A percentile compares a stretch with the other conserved stretches of the same genome.
These are phyloP conservation scores for Kluyveromyces sp. DNA, from an alignment of 1,139 yeast genomes.

Conservation along the genomic window DNA sequence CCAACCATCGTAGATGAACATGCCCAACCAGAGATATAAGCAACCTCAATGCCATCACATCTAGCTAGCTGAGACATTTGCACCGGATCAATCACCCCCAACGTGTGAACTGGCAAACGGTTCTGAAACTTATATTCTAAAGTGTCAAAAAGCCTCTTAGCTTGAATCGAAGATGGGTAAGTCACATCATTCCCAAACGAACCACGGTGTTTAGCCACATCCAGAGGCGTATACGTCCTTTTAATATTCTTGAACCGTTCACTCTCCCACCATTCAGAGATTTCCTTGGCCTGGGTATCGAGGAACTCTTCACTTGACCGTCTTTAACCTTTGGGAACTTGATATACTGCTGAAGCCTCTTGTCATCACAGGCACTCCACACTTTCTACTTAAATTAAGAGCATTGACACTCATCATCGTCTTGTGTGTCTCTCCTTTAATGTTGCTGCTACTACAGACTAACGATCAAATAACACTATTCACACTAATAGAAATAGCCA, in stretches of 20 bases:
- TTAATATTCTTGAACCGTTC: constrained; percentile 42
- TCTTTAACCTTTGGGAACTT: constrained; percentile 4
- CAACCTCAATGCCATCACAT: constrained; percentile 43
- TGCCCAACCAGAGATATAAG: constrained; percentile 59
- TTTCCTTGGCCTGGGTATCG: constrained; percentile 24
- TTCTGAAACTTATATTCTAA: constrained; percentile 37
- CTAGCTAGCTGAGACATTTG: constrained; percentile 50
- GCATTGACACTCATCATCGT: background rate
- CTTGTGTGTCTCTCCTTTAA: background rate
- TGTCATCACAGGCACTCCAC: background rate
- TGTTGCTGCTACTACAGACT: background rate
- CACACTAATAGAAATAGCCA: too few species aligned
- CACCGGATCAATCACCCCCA: constrained; percentile 58
- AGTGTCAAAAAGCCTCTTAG: constrained; percentile 42
- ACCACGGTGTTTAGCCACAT: constrained; percentile 49
- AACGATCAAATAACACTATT: too few species aligned
- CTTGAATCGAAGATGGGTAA: constrained; percentile 49
- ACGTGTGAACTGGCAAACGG: constrained; percentile 45
- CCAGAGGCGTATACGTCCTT: constrained; percentile 47
- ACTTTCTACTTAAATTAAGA: background rate
- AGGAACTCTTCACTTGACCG: constrained; percentile 6
- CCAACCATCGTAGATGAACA: constrained; percentile 45
- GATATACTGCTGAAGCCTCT: constrained; percentile 1
- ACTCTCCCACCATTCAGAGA: constrained; percentile 45
- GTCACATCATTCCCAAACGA: constrained; percentile 32